Evolutionary conservation across 1,284 basidiomycete genomes (phyloP).

Genomic region (Cutaneotrichosporon cyanovorans): DNA sequence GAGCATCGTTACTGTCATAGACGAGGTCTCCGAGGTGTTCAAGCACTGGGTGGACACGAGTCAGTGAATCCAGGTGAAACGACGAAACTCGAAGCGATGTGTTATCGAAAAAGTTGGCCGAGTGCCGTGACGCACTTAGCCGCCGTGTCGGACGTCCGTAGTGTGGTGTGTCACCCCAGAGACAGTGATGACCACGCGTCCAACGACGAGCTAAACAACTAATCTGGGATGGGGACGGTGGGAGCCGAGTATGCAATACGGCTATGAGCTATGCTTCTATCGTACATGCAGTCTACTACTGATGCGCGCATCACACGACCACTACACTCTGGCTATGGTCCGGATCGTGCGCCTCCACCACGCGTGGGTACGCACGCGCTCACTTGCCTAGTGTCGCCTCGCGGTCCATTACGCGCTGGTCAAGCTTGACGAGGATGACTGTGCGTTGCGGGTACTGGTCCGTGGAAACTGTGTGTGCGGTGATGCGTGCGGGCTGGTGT

Average conservation of each 20-base stretch:
- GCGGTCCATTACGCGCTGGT: slow-evolving; percentile 77
- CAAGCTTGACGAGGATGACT: slow-evolving; percentile 89
- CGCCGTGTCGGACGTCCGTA: neutral
- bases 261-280: neutral
- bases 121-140: too few relatives aligned
- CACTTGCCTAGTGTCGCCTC: slow-evolving; percentile 61
- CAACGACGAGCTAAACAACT: too few relatives aligned
- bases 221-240: too few relatives aligned
- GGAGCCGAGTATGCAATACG: too few relatives aligned
- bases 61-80: too few relatives aligned
- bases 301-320: too few relatives aligned
- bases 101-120: slow-evolving; percentile 1
- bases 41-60: too few relatives aligned
- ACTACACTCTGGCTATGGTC: too few relatives aligned
- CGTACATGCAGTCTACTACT: slow-evolving; percentile 4
- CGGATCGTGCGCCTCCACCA: too few relatives aligned
- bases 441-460: slow-evolving; percentile 72
- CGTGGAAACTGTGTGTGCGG: slow-evolving; percentile 86
- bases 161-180: neutral
- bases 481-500: slow-evolving; percentile 83
- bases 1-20: too few relatives aligned
- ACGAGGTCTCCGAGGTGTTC: too few relatives aligned
- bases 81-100: neutral
- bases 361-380: neutral
- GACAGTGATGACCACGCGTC: neutral